Evolutionary conservation across 176 grass and related monocot genomes (phyloP), one percentile per base, ranked within the genome.

Genomic region (Lolium perenne): DNA sequence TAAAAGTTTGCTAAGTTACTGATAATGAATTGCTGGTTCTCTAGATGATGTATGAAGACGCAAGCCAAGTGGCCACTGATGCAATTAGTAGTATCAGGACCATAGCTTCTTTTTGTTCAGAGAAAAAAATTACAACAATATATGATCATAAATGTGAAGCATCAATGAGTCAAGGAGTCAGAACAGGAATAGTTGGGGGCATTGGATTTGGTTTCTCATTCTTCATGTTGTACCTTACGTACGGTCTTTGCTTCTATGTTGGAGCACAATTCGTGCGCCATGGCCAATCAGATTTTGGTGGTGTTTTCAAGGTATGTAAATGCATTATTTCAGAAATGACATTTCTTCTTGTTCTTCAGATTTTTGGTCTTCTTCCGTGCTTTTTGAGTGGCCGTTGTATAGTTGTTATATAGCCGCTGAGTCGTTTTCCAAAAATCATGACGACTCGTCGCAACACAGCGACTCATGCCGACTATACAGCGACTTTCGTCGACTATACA

Each of bases 41-140:
- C 26, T 63, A 94, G 93, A 83, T 70, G 18, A 67, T 94, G 82
- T 83, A 94, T 80, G 93, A 94, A 87, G 93, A 94, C 76, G 93
- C 93, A 48, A 92, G 90, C 53, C 93, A 94, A 75, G 87, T 94
- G 49, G 93, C 93, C 54, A 94, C 79, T 21, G 93, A 92, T 51
- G 87, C 93, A 71, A 79, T 95, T 12, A 68, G 87, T 58, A 87
- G 90, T 67, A 95, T 95, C 61, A 89, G 87, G 57, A 95, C 93
- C 15, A 87, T 95, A 65, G 93, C 93, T 79, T 92, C 93, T 25
- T 95, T 95, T 76, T 86, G 85, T 83, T 85, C 82, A 8, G 93
- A 95, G 38, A 79, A 95, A 82, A 89, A 79, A 74, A 64, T 95
- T 50, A 78, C 76, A 59, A 41, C 40, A 71, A 92, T 83, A 7